A percentile compares a stretch with the other conserved stretches of the same genome.
These are phyloP conservation scores for Lecanosticta acicola DNA, from an alignment of 2,329 filamentous ascomycete species.

Conservation along the genomic window DNA sequence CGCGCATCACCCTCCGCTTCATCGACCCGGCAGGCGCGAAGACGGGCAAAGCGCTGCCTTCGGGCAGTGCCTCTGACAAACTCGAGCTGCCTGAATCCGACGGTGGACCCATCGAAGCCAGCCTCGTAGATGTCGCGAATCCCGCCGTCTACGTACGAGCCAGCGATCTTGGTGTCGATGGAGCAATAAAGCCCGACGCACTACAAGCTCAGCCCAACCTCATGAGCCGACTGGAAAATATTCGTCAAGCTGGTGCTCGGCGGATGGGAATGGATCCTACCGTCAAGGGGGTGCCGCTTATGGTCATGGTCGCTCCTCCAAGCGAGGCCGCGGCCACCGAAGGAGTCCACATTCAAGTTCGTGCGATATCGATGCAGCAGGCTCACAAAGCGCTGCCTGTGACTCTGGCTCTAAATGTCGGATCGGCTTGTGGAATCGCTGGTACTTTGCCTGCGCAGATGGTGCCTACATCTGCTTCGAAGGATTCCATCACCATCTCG, in stretches of 20 bases:
- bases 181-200: slow-evolving; percentile 49
- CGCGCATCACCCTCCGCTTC: slow-evolving; percentile 57
- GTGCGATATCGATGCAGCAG: slow-evolving; percentile 42
- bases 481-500: slow-evolving; percentile 23
- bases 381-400: slow-evolving; percentile 42
- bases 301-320: slow-evolving; percentile 48
- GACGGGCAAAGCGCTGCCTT: slow-evolving; percentile 58
- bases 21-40: slow-evolving; percentile 57
- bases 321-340: slow-evolving; percentile 3
- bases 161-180: slow-evolving; percentile 46
- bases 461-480: slow-evolving; percentile 15
- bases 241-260: slow-evolving; percentile 49
- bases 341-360: slow-evolving; percentile 36
- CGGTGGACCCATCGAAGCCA: slow-evolving; percentile 44
- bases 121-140: slow-evolving; percentile 59
- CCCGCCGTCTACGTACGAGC: slow-evolving; percentile 59
- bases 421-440: slow-evolving; percentile 34
- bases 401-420: slow-evolving; percentile 40
- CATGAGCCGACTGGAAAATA: slow-evolving; percentile 51
- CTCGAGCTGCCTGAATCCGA: slow-evolving; percentile 32
- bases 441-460: slow-evolving; percentile 24
- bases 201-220: slow-evolving; percentile 47
- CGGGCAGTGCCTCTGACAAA: slow-evolving; percentile 50
- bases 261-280: slow-evolving; percentile 47
- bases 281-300: slow-evolving; percentile 55